phyloP scores from a whole-genome alignment of 768 basidiomycete genomes.

The Tephrocybe sp. region DNA sequence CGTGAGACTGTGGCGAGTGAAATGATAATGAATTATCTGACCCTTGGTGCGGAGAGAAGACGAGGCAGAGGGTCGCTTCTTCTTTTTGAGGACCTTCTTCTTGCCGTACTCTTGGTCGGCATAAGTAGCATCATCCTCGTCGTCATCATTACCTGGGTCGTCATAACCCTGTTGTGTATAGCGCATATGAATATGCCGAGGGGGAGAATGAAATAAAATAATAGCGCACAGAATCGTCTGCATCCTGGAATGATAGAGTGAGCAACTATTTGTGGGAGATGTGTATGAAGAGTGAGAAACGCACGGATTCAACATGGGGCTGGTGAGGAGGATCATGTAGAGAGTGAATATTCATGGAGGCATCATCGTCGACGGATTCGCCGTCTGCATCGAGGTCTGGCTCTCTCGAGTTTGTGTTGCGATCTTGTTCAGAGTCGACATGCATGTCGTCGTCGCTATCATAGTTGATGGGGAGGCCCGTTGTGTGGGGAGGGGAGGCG shows the following conservation, averaged over 20 bases:
- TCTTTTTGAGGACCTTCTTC: slow-evolving; percentile 69
- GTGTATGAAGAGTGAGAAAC: slow-evolving; percentile 23
- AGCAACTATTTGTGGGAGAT: slow-evolving; percentile 12
- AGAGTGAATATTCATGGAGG: slow-evolving; percentile 31
- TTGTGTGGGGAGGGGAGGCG: too few relatives aligned
- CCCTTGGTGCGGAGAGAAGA: slow-evolving; percentile 57
- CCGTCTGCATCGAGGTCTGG: slow-evolving; percentile 63
- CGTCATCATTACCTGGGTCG: slow-evolving; percentile 61
- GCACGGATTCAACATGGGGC: slow-evolving; percentile 37
- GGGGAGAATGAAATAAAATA: slow-evolving; percentile 10
- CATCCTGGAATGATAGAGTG: slow-evolving; percentile 31
- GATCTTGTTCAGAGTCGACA: slow-evolving; percentile 60
- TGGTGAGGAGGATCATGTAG: slow-evolving; percentile 32
- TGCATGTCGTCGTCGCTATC: slow-evolving; percentile 69
- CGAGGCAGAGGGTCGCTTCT: slow-evolving; percentile 52
- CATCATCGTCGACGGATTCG: slow-evolving; percentile 58
- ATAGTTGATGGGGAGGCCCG: slow-evolving; percentile 56
- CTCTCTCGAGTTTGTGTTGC: slow-evolving; percentile 39
- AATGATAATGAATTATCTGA: slow-evolving; percentile 25
- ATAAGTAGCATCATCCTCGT: slow-evolving; percentile 75
- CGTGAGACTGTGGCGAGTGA: slow-evolving; percentile 18
- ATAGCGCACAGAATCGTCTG: slow-evolving; percentile 59
- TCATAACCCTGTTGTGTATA: slow-evolving; percentile 39
- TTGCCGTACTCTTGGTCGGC: slow-evolving; percentile 73
- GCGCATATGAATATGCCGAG: slow-evolving; percentile 16